Conservation (phyloP, 192 early-diverging fungal species). For the Linnemannia elongata region DNA sequence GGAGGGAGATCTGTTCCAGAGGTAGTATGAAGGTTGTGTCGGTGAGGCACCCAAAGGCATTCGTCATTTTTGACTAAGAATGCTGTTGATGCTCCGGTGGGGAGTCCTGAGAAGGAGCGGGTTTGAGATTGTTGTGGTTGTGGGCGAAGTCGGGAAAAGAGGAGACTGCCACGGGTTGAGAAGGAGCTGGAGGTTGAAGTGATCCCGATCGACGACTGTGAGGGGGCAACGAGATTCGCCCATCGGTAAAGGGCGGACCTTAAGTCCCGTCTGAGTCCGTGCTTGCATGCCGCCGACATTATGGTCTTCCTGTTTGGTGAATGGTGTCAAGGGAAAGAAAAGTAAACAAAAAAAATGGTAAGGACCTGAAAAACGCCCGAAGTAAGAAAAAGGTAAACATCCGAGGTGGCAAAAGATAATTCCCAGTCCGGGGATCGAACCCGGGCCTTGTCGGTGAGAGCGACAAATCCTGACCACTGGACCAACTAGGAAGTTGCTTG, state of each 20-base stretch:
- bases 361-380: no score
- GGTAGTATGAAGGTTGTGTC: background rate
- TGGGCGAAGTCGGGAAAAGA: slow-evolving; percentile 1
- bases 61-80: background rate
- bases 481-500: slow-evolving; percentile 34
- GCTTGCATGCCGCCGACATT: slow-evolving; percentile 1
- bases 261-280: background rate
- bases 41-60: background rate
- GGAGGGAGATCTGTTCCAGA: background rate
- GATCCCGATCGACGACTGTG: background rate
- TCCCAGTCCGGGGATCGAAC: slow-evolving; percentile 59
- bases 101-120: background rate
- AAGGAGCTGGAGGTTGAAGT: background rate
- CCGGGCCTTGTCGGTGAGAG: slow-evolving; percentile 59
- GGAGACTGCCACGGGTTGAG: background rate
- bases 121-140: background rate
- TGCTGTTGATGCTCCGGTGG: background rate
- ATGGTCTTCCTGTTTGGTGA: background rate
- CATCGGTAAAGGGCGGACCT: background rate
- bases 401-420: slow-evolving; percentile 8
- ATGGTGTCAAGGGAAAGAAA: background rate
- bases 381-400: slow-evolving; percentile 6
- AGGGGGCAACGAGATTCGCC: background rate
- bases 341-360: background rate
- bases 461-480: slow-evolving; percentile 56